Evolutionary conservation across 2,329 filamentous ascomycete genomes (phyloP), one percentile per base, ranked within the genome.

Genomic region (Volutella citrinella): DNA sequence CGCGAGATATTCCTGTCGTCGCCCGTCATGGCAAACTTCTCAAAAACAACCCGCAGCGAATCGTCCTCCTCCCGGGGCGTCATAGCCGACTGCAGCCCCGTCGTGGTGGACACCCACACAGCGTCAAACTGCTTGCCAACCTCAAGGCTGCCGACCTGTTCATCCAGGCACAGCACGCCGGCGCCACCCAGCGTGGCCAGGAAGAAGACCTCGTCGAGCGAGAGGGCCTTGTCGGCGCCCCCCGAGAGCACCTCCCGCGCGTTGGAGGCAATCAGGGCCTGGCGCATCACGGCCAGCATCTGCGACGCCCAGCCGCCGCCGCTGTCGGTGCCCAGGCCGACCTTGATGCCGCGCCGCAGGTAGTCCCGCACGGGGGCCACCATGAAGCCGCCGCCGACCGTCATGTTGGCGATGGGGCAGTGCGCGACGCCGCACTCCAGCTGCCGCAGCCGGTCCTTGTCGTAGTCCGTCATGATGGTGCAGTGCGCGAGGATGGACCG

Each of bases 401-500:
- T 80, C 60, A 80, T 82, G 53, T 83, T 84, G 9, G 78, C 68
- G 3, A 78, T 70, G 0, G 80, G 80, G 38, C 80, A 84, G 48
- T 84, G 80, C 1, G 79, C 76, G 2, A 84, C 65, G 13, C 79
- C 78, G 43, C 78, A 82, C 1, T 58, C 56, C 8, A 76, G 59
- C 8, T 61, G 53, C 11, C 56, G 46, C 3, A 84, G 46, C 6
- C 63, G 60, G 1, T 56, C 43, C 28, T 74, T 68, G 53, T 85
- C 81, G 19, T 72, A 64, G 4, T 76, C 69, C 6, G 63, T 69
- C 59, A 83, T 73, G 50, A 76, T 70, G 36, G 77, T 83, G 58
- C 80, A 83, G 51, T 85, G 82, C 0, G 81, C 82, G 1, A 85
- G 69, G 36, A 85, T 81, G 1, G 74, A 71, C 8, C 74, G 68